Base-by-base conservation (phyloP, 768 basidiomycete species). In the Boletus sp. region DNA sequence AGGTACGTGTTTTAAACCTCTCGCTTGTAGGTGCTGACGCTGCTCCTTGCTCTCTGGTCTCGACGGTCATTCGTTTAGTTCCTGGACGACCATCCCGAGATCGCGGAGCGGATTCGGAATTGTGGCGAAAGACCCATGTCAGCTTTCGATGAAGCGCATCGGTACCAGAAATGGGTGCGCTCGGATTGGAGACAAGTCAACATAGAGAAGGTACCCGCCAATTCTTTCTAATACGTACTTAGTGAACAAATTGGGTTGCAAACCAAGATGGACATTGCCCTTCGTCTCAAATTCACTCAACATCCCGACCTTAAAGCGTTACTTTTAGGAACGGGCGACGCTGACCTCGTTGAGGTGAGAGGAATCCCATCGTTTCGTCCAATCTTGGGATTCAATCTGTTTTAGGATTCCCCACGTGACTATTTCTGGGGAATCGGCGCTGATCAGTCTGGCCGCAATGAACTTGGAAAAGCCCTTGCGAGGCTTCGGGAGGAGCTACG, bases 401-500 rank as follows among this genome's bases (percentile, higher is more conserved):
- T 10, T 30, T 57, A 87, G 85, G 80, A 86, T 63, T 88, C 85
- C n/a, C 83, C 84, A 54, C 84, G 82, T 58, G 88, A 90, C 67
- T 75, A 85, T 38, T 88, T 88, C 69, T 90, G 88, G 87, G 88
- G 88, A n/a, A 69, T 83, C 56, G 88, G 88, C 6, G 74, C 79
- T 37, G 84, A 90, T 66, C 72, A 78, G 27, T 72, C 76, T 61
- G 88, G 88, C 21, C 80, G 82, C 38, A 90, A 90, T 58, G 85
- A 90, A 66, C 79, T 90, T 32, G 88, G 88, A 39, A 87, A 84
- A 65, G 82, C 84, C 11, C 76, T 89, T 11, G 79, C 82, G 59
- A 79, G 84, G 58, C 71, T 90, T 59, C 75, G 88, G 56, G 70
- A 73, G 44, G 79, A 77, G 65, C 70, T 87, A 50, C 82, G 80